Conservation (phyloP, 2,329 filamentous ascomycete genomes). For the Monosporascus sp. region DNA sequence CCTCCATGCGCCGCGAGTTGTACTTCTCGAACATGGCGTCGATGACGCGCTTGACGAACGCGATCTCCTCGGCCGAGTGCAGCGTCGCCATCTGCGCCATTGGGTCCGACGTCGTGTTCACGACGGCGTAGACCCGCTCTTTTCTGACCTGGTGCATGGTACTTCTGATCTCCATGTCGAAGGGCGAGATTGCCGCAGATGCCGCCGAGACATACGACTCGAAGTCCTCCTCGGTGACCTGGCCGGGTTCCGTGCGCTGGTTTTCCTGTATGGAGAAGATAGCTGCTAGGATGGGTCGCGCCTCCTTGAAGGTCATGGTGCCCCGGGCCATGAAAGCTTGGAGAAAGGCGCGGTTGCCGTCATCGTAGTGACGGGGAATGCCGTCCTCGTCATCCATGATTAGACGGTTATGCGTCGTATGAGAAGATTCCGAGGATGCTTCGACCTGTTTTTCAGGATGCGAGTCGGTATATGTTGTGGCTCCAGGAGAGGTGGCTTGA, state of each 20-base stretch:
- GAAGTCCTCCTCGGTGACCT: slow-evolving; percentile 67
- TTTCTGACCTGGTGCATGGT: slow-evolving; percentile 63
- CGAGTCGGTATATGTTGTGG: neutral
- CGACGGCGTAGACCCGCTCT: slow-evolving; percentile 71
- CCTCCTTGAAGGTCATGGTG: slow-evolving; percentile 70
- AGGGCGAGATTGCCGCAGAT: slow-evolving; percentile 67
- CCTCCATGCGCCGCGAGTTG: slow-evolving; percentile 75
- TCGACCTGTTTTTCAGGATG: neutral
- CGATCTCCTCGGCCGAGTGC: slow-evolving; percentile 76
- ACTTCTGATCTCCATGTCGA: slow-evolving; percentile 84
- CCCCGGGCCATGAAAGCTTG: slow-evolving; percentile 81
- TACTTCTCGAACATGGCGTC: slow-evolving; percentile 89
- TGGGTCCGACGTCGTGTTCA: slow-evolving; percentile 83
- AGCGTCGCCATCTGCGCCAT: slow-evolving; percentile 83
- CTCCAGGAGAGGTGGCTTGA: no score
- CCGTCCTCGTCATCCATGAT: slow-evolving; percentile 27
- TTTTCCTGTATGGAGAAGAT: slow-evolving; percentile 59
- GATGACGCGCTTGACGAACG: slow-evolving; percentile 81
- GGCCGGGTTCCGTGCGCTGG: slow-evolving; percentile 39
- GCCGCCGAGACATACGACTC: slow-evolving; percentile 63
- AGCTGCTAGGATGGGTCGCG: slow-evolving; percentile 67
- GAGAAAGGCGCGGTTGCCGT: slow-evolving; percentile 81
- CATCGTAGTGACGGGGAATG: slow-evolving; percentile 36
- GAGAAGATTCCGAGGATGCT: neutral
- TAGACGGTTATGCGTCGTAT: neutral